Base-by-base conservation (phyloP, 306 rosid genomes). In the Dalbergia cochinchinensis region DNA sequence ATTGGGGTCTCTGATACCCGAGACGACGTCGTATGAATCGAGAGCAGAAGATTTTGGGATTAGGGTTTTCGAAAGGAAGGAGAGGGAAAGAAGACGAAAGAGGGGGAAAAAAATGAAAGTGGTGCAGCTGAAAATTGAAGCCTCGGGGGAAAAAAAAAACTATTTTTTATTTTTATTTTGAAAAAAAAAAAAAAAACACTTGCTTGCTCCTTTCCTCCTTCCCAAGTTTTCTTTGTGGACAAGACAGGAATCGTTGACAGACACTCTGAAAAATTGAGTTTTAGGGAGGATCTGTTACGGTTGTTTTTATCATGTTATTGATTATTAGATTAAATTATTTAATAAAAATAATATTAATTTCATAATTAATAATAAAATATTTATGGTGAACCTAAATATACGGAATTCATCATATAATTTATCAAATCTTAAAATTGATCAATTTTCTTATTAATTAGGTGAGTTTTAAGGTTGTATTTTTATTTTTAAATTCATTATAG, bases 231-330 rank as follows among this genome's bases (percentile, higher is more conserved):
- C 90, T 81, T 84, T 78, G 86, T 74, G 58, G 80, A 78, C 82
- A 80, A 76, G 89, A 62, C 72, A 83, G n/a, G 85, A 71, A 86
- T 83, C 78, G 81, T 83, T 80, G 89, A 83, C 85, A 16, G 75
- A 65, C 14, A 1, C 5, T 53, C 0, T 20, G 37, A 3, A 19
- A 55, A 55, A 55, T 72, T n/a, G n/a, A n/a, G n/a, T n/a, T n/a
- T n/a, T n/a, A n/a, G n/a, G n/a, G n/a, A n/a, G n/a, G n/a, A n/a
- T n/a, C n/a, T n/a, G n/a, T n/a, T n/a, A n/a, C n/a, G n/a, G n/a
- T n/a, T n/a, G n/a, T n/a, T n/a, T n/a, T n/a, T n/a, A n/a, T n/a
- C n/a, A n/a, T n/a, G n/a, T n/a, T n/a, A n/a, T n/a, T n/a, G n/a
- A n/a, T n/a, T n/a, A n/a, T n/a, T n/a, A n/a, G n/a, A n/a, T n/a